phyloP scores from a whole-genome alignment of 768 basidiomycete genomes.

The Leccinum longicurvipes region DNA sequence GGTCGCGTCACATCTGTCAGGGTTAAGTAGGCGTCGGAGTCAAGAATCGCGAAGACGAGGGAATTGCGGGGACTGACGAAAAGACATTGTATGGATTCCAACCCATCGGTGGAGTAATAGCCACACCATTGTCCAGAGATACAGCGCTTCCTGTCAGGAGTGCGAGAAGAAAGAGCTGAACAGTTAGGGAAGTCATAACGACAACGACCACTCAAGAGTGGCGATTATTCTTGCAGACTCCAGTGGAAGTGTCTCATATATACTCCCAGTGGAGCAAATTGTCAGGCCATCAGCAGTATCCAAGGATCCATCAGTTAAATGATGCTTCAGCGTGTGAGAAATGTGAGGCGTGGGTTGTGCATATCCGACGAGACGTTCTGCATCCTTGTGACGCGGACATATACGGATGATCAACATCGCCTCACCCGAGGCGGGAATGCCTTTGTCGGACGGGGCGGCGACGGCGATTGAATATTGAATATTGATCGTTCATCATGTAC shows the following conservation, averaged over 20 bases:
- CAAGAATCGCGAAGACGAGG: background rate
- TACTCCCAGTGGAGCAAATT: background rate
- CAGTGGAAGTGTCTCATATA: background rate
- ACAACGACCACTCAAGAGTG: background rate
- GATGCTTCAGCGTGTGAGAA: background rate
- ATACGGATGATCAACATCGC: background rate
- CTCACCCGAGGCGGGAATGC: background rate
- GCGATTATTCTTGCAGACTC: background rate
- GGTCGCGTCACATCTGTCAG: slow-evolving; percentile 3
- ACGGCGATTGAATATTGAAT: no score
- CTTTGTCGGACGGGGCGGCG: background rate
- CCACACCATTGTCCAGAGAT: slow-evolving; percentile 9
- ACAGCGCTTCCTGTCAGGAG: background rate
- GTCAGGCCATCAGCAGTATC: background rate
- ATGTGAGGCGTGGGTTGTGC: background rate
- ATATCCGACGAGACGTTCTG: background rate
- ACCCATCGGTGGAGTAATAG: slow-evolving; percentile 13
- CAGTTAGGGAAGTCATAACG: background rate
- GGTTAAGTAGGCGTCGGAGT: background rate
- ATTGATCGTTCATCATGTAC: no score
- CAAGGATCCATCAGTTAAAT: background rate
- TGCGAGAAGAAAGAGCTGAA: background rate
- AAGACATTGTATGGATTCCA: slow-evolving; percentile 18
- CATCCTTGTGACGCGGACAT: background rate
- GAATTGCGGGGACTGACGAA: background rate